Evolutionary conservation across 352 stramenopile species (phyloP).

Genomic region (Phytophthora aleatoria): DNA sequence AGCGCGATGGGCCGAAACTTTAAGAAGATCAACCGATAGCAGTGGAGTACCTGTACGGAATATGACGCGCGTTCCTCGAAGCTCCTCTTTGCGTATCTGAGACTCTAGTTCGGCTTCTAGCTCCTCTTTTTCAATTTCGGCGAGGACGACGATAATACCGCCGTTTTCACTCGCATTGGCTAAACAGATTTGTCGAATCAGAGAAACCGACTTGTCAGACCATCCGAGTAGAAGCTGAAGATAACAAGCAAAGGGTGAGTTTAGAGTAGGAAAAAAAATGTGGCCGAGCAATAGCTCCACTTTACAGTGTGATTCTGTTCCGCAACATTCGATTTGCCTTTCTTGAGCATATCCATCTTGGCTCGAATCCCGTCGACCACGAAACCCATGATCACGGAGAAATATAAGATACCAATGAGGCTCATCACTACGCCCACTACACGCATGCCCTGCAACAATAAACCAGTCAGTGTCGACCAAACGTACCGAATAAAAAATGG

Average conservation of each 20-base stretch:
- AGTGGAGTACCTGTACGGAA: conserved; percentile 83
- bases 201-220: conserved; percentile 86
- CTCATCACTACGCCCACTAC: conserved; percentile 65
- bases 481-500: not conserved
- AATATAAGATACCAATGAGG: conserved; percentile 81
- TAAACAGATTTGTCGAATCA: conserved; percentile 86
- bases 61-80: conserved; percentile 77
- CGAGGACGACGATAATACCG: conserved; percentile 79
- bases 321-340: conserved; percentile 83
- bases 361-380: conserved; percentile 87
- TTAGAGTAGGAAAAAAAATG: not conserved
- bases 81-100: conserved; percentile 59
- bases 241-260: not conserved
- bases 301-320: conserved; percentile 80
- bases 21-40: conserved; percentile 79
- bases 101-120: conserved; percentile 72
- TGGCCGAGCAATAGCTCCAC: not conserved
- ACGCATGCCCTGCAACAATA: conserved; percentile 42
- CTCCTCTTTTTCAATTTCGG: conserved; percentile 78
- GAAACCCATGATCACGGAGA: conserved; percentile 91
- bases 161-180: conserved; percentile 89
- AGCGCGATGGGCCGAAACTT: conserved; percentile 78
- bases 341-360: conserved; percentile 90
- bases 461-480: not conserved
- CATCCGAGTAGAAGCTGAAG: conserved; percentile 84